Percentiles rank a stretch among this genome's conserved stretches.
Evolutionary conservation across 164 flowering plant species (phyloP).

Genomic region (Umbilicus rupestris): DNA sequence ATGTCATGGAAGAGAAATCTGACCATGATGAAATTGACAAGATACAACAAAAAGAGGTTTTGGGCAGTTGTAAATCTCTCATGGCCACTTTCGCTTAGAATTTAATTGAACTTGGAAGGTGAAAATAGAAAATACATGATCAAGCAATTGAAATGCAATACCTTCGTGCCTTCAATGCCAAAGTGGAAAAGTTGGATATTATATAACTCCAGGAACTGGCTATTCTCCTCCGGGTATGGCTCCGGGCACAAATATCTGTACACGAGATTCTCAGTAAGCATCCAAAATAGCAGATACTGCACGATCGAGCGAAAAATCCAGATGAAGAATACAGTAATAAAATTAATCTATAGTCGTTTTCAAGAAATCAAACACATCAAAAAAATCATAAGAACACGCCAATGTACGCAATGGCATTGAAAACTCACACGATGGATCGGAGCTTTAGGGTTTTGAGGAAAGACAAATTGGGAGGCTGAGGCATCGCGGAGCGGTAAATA

Average conservation of each 20-base stretch:
- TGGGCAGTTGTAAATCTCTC: no score
- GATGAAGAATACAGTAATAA: no score
- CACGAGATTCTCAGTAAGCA: neutral
- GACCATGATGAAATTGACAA: neutral
- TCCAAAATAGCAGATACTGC: neutral
- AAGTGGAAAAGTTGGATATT: slow-evolving; percentile 49
- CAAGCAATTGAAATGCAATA: slow-evolving; percentile 6
- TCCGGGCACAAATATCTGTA: slow-evolving; percentile 71
- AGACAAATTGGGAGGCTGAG: slow-evolving; percentile 30
- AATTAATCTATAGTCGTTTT: neutral
- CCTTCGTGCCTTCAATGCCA: slow-evolving; percentile 58
- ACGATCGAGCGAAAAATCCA: no score
- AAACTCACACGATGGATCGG: slow-evolving; percentile 41
- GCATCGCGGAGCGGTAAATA: slow-evolving; percentile 46
- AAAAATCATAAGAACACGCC: neutral
- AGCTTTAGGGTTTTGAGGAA: slow-evolving; percentile 46
- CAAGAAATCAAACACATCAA: neutral
- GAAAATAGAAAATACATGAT: neutral
- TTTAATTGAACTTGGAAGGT: neutral
- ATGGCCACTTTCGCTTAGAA: no score
- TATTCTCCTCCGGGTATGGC: slow-evolving; percentile 52
- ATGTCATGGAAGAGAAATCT: neutral
- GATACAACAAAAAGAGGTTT: no score
- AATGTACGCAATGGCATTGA: neutral
- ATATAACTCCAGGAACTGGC: slow-evolving; percentile 32